Conservation (phyloP, 441 rosid species). For the Omphalea diandra region DNA sequence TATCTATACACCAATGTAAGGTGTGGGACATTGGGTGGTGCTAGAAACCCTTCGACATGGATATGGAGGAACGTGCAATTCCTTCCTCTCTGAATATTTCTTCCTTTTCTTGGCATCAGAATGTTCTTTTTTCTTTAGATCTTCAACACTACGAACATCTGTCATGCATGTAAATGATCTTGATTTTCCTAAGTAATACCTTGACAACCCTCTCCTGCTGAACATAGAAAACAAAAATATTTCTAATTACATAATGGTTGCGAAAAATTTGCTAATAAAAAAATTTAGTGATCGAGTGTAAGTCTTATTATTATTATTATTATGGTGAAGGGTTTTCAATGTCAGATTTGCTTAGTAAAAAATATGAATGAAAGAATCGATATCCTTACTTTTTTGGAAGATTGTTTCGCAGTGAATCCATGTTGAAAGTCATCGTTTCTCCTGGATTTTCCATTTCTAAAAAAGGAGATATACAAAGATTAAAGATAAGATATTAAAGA, state of each 20-base stretch:
- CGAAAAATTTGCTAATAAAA: too few relatives aligned
- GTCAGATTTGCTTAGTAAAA: too few relatives aligned
- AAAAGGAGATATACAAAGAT: too few relatives aligned
- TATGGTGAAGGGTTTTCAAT: too few relatives aligned
- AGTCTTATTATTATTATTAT: too few relatives aligned
- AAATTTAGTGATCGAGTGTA: too few relatives aligned
- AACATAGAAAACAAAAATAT: background rate
- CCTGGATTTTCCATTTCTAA: conserved; percentile 51
- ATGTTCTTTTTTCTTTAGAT: conserved; percentile 58
- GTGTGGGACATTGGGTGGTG: conserved; percentile 37
- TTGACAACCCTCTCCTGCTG: conserved; percentile 66
- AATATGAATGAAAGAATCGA: background rate
- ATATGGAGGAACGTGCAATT: conserved; percentile 32
- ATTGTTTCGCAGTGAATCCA: conserved; percentile 46
- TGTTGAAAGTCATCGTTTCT: conserved; percentile 43
- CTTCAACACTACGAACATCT: conserved; percentile 63
- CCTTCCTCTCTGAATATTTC: conserved; percentile 41
- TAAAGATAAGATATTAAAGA: too few relatives aligned
- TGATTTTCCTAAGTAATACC: conserved; percentile 68
- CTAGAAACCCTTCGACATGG: conserved; percentile 49
- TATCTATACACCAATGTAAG: conserved; percentile 42
- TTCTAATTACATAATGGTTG: background rate
- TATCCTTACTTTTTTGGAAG: conserved; percentile 58
- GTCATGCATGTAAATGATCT: conserved; percentile 65
- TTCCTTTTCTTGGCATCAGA: conserved; percentile 56